These are phyloP conservation scores for Bipolaris sorokiniana DNA, from an alignment of 2,329 filamentous ascomycete genomes.

Conservation along the genomic window DNA sequence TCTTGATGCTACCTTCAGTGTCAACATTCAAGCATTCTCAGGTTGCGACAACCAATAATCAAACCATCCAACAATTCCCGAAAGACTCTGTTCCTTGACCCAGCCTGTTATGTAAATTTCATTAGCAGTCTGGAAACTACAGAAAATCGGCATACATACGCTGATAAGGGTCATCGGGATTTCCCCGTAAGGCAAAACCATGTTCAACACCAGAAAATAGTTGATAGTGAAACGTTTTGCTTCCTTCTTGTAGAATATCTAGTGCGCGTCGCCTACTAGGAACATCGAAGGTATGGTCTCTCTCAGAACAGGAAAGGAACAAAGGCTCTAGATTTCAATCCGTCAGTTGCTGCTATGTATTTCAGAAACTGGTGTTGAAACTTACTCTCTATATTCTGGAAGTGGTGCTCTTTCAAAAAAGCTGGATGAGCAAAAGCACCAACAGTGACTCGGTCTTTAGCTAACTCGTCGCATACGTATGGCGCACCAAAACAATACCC, in stretches of 20 bases:
- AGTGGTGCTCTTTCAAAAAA: conserved; percentile 57
- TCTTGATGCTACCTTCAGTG: no score
- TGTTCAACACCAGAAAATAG: conserved; percentile 45
- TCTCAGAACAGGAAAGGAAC: conserved; percentile 55
- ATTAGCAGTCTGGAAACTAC: no score
- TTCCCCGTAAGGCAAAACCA: conserved; percentile 45
- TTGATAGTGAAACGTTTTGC: conserved; percentile 46
- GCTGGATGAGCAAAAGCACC: conserved; percentile 61
- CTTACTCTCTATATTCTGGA: conserved; percentile 47
- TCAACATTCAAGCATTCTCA: no score
- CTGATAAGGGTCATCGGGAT: conserved; percentile 54
- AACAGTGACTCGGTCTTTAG: conserved; percentile 46
- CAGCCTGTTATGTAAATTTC: conserved; percentile 19
- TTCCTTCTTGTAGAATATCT: conserved; percentile 51
- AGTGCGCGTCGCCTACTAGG: conserved; percentile 51
- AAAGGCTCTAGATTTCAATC: conserved; percentile 42
- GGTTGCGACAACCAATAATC: conserved; percentile 21
- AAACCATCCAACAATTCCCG: conserved; percentile 31
- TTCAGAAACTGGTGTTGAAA: neutral
- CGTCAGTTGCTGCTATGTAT: no score
- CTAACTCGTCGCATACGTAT: conserved; percentile 54
- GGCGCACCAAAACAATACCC: conserved; percentile 52
- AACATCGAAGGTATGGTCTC: conserved; percentile 54
- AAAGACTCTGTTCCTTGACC: conserved; percentile 40
- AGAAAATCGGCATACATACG: neutral